Percentiles rank a stretch among this genome's conserved stretches.
Conservation (phyloP, 148 eudicot genomes). For the Talinum fruticosum region DNA sequence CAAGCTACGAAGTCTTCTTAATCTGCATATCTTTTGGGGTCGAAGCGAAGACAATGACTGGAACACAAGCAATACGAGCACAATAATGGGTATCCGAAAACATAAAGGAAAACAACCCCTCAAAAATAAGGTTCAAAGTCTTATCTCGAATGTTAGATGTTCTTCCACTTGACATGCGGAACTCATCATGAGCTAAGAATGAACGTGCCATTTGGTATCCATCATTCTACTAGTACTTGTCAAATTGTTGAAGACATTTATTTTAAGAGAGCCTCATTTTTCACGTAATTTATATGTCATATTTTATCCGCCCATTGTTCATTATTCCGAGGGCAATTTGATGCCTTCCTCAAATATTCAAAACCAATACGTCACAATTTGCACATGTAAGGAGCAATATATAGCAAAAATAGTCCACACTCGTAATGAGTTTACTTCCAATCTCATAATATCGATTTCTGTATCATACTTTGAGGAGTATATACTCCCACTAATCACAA, state of each 20-base stretch:
- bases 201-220: background rate
- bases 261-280: background rate
- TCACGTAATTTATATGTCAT: too few relatives aligned
- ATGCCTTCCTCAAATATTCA: too few relatives aligned
- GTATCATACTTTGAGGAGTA: too few relatives aligned
- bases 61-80: slow-evolving; percentile 67
- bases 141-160: background rate
- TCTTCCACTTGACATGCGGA: background rate
- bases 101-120: slow-evolving; percentile 5
- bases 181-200: background rate
- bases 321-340: too few relatives aligned
- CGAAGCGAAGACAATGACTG: slow-evolving; percentile 37
- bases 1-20: slow-evolving; percentile 45
- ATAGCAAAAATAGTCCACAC: too few relatives aligned
- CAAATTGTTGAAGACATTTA: background rate
- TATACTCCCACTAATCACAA: too few relatives aligned
- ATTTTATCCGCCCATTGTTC: too few relatives aligned
- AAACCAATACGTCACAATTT: too few relatives aligned
- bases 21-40: slow-evolving; percentile 47
- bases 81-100: slow-evolving; percentile 37
- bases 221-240: background rate
- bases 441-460: too few relatives aligned
- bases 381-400: too few relatives aligned
- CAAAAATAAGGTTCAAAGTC: background rate
- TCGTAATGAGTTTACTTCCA: too few relatives aligned